phyloP scores from a whole-genome alignment of 768 basidiomycete species.

The Lentinula raphanica region DNA sequence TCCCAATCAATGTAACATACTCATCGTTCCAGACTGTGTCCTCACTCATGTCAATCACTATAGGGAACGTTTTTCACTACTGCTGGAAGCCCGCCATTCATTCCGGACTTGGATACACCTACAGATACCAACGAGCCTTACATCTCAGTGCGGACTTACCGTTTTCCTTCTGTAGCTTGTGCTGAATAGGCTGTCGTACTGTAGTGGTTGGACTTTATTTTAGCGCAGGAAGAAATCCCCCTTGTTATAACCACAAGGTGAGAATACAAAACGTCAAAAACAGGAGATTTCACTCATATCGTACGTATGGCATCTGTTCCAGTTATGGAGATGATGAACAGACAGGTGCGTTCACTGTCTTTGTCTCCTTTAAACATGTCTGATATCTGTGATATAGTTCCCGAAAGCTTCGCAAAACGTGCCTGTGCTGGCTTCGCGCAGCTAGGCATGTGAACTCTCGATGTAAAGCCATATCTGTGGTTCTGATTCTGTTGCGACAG shows the following conservation, averaged over 20 bases:
- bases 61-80: conserved; percentile 57
- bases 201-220: conserved; percentile 62
- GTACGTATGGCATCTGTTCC: too few species aligned
- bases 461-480: not conserved
- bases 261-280: not conserved
- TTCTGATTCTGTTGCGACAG: conserved; percentile 32
- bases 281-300: not conserved
- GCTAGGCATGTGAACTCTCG: conserved; percentile 38
- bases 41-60: not conserved
- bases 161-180: conserved; percentile 2
- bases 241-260: conserved; percentile 53
- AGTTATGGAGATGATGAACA: conserved; percentile 74
- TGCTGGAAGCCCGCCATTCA: conserved; percentile 55
- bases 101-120: conserved; percentile 36
- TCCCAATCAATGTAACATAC: conserved; percentile 42
- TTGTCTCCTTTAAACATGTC: too few species aligned
- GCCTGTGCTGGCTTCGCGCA: conserved; percentile 59
- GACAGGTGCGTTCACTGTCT: conserved; percentile 41
- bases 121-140: conserved; percentile 48
- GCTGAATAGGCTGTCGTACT: not conserved
- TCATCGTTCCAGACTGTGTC: too few species aligned
- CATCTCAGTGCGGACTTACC: conserved; percentile 24
- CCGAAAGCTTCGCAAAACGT: conserved; percentile 50
- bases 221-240: conserved; percentile 40
- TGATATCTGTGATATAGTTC: conserved; percentile 34